A percentile compares a stretch with the other conserved stretches of the same genome.
phyloP scores from a whole-genome alignment of 352 stramenopile species.

The Peronospora farinosa region DNA sequence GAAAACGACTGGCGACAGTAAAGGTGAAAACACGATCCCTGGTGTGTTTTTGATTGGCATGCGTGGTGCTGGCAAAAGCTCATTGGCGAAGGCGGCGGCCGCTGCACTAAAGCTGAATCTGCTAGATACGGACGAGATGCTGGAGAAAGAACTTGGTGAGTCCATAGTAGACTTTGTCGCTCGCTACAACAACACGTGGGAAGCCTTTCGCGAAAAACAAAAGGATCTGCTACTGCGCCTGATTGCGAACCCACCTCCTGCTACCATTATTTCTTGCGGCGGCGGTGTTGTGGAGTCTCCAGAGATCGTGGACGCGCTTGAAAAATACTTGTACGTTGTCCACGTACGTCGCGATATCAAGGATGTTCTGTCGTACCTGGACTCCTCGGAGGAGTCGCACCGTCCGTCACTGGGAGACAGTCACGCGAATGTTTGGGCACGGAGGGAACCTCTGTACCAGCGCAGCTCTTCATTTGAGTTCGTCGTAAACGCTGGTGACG shows the following conservation, averaged over 20 bases:
- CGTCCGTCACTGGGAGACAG: slow-evolving; percentile 57
- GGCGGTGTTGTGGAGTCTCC: slow-evolving; percentile 77
- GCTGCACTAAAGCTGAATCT: slow-evolving; percentile 43
- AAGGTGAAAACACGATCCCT: slow-evolving; percentile 20
- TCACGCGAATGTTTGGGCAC: slow-evolving; percentile 52
- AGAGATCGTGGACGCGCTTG: slow-evolving; percentile 52
- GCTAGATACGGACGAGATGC: slow-evolving; percentile 73
- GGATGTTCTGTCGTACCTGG: slow-evolving; percentile 65
- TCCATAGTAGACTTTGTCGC: slow-evolving; percentile 68
- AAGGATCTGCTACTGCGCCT: slow-evolving; percentile 53
- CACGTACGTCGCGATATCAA: slow-evolving; percentile 62
- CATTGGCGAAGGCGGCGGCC: slow-evolving; percentile 52
- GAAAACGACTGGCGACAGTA: slow-evolving; percentile 10
- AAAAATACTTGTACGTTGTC: slow-evolving; percentile 62
- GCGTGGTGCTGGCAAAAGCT: slow-evolving; percentile 83
- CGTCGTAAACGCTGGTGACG: slow-evolving; percentile 47
- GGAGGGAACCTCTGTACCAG: slow-evolving; percentile 50
- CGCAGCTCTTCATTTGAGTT: slow-evolving; percentile 56
- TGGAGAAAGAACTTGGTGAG: slow-evolving; percentile 62
- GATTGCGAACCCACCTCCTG: slow-evolving; percentile 44
- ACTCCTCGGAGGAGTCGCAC: slow-evolving; percentile 35
- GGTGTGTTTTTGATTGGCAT: slow-evolving; percentile 83
- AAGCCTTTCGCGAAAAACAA: slow-evolving; percentile 68
- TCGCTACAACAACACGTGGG: slow-evolving; percentile 54
- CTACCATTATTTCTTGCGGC: slow-evolving; percentile 78